Conservation (phyloP, 441 rosid genomes). For the Raphanus hybrid region DNA sequence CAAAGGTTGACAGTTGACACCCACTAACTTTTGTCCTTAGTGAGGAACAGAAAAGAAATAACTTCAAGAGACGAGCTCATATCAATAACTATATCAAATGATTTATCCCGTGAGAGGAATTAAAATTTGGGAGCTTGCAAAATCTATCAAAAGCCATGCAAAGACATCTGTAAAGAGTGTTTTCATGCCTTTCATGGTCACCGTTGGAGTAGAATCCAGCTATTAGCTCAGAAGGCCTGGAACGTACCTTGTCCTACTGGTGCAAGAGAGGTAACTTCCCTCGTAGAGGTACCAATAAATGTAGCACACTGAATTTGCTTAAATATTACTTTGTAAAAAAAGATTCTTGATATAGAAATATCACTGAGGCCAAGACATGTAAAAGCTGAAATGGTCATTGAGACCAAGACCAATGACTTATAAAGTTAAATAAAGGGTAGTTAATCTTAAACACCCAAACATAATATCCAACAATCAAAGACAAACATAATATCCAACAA, state of each 20-base stretch:
- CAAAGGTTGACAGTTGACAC: not conserved
- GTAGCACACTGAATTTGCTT: not conserved
- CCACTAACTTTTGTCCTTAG: conserved; percentile 26
- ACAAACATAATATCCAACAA: too few species aligned
- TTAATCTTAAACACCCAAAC: not conserved
- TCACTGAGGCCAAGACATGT: not conserved
- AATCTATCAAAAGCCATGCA: conserved; percentile 31
- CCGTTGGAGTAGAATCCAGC: conserved; percentile 65
- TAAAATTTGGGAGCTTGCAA: not conserved
- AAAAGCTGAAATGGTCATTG: not conserved
- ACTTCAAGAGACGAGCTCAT: not conserved
- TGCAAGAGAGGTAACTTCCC: conserved; percentile 55
- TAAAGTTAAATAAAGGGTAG: not conserved
- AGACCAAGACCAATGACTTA: not conserved
- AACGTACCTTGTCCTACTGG: conserved; percentile 60
- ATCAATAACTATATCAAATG: not conserved
- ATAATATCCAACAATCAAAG: not conserved
- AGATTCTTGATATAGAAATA: not conserved
- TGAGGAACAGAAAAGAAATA: conserved; percentile 11
- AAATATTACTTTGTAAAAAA: not conserved
- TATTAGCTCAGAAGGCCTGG: conserved; percentile 66
- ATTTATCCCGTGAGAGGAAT: not conserved
- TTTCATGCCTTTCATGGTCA: conserved; percentile 21
- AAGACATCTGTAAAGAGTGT: conserved; percentile 53
- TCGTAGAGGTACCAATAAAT: conserved; percentile 32